Base-by-base conservation (phyloP, 176 grass and related monocot species). In the Miscanthus lutarioriparius region DNA sequence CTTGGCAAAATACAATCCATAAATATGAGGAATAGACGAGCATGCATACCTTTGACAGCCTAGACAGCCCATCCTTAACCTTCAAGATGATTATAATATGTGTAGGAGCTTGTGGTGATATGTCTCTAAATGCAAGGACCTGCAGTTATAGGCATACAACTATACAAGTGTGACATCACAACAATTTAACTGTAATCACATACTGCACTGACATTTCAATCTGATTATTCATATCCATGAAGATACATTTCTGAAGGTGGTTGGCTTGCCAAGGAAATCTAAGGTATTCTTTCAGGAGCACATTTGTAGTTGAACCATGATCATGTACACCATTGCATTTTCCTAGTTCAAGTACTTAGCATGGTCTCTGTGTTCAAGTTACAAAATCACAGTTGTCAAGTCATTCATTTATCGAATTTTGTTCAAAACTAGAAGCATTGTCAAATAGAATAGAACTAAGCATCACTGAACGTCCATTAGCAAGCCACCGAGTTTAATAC, bases 91-190 rank as follows among this genome's bases (percentile, higher is more conserved):
- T 91, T 80, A 96, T 48, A 44, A 90, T 93, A 87, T 97, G 91
- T 32, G 61, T 78, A 10, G 94, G 89, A 78, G 91, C 87, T 91
- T 93, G 87, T 20, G 94, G 87, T 78, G 89, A 93, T 70, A 93
- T 90, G 77, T 97, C 94, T 86, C 87, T 93, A 80, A 90, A 97
- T 86, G 94, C 89, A 88, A 93, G 87, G 47, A 84, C 87, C 91
- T 97, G 84, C 25, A 58, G 51, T 20, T 47, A 76, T 47, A 10
- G 39, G 69, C n/a, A 74, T 49, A 35, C 33, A 35, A 35, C 33
- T 35, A 35, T 35, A 35, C 68, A 53, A 62, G 20, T 66, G 36
- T 39, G 25, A 47, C 22, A 62, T 47, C 22, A 74, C 62, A 41
- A 40, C 20, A 62, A 6, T n/a, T 70, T 13, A 76, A 54, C 11